Evolutionary conservation across 352 stramenopile genomes (phyloP).

Genomic region (Phytophthora citrophthora): DNA sequence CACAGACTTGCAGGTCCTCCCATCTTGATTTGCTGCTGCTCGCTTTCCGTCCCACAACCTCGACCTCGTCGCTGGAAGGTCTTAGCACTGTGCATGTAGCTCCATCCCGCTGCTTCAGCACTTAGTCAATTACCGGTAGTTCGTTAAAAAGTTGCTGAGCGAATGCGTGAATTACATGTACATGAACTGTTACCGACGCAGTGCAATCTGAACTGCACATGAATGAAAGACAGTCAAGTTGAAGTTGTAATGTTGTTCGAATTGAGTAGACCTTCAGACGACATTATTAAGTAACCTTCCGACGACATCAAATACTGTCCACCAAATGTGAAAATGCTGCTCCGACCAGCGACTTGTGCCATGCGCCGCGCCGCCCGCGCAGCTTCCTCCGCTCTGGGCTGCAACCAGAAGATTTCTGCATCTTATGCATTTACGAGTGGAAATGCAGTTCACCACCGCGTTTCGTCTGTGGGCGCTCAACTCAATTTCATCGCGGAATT

Average conservation of each 20-base stretch:
- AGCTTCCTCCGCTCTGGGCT: slow-evolving; percentile 7
- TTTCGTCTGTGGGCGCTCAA: neutral
- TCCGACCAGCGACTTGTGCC: slow-evolving; percentile 17
- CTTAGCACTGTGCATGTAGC: too few species aligned
- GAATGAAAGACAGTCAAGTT: neutral
- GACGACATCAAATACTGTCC: too few species aligned
- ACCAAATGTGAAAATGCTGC: slow-evolving; percentile 2
- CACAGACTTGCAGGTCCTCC: too few species aligned
- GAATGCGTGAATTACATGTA: too few species aligned
- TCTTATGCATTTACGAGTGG: neutral
- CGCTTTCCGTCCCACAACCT: too few species aligned
- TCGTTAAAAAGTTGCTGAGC: too few species aligned
- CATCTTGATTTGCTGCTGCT: too few species aligned
- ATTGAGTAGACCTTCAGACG: slow-evolving; percentile 1
- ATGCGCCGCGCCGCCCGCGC: slow-evolving; percentile 10
- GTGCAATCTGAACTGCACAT: too few species aligned
- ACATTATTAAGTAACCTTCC: neutral
- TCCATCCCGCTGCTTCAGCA: too few species aligned
- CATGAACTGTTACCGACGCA: too few species aligned
- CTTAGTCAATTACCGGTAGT: too few species aligned
- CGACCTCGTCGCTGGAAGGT: too few species aligned
- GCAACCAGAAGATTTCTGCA: neutral
- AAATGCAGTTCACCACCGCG: neutral
- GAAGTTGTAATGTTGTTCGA: slow-evolving; percentile 8
- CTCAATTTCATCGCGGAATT: neutral